phyloP scores from a whole-genome alignment of 2,329 filamentous ascomycete species.

The Xylaria sp. region DNA sequence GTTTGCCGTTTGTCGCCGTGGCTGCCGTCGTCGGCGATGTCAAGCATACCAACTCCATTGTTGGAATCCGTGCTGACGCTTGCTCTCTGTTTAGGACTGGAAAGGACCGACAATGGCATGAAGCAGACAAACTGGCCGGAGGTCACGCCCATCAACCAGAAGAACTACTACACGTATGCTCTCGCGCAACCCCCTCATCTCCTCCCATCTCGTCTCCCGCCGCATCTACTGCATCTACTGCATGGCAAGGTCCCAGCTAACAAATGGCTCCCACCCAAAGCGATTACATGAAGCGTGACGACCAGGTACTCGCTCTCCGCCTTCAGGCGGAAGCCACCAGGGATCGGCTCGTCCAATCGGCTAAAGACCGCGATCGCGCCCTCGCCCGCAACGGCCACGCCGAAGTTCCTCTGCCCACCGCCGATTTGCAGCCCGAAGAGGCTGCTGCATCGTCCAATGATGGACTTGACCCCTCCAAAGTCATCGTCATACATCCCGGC shows the following conservation, averaged over 20 bases:
- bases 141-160: slow-evolving; percentile 92
- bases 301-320: slow-evolving; percentile 85
- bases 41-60: neutral
- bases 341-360: slow-evolving; percentile 76
- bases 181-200: neutral
- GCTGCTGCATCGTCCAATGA: slow-evolving; percentile 51
- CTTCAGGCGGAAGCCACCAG: slow-evolving; percentile 82
- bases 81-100: slow-evolving; percentile 61
- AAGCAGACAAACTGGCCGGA: slow-evolving; percentile 92
- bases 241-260: neutral
- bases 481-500: slow-evolving; percentile 91
- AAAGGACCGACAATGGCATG: slow-evolving; percentile 98
- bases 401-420: slow-evolving; percentile 56
- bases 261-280: slow-evolving; percentile 41
- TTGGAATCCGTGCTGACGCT: neutral
- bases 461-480: slow-evolving; percentile 72
- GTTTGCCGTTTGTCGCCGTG: too few species aligned
- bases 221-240: neutral
- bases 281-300: slow-evolving; percentile 97
- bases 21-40: neutral
- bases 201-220: neutral
- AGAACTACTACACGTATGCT: slow-evolving; percentile 94
- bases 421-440: slow-evolving; percentile 56
- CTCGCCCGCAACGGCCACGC: slow-evolving; percentile 69
- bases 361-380: slow-evolving; percentile 81